Conservation (phyloP, 192 early-diverging fungal genomes). For the Chytriomyces confervae region DNA sequence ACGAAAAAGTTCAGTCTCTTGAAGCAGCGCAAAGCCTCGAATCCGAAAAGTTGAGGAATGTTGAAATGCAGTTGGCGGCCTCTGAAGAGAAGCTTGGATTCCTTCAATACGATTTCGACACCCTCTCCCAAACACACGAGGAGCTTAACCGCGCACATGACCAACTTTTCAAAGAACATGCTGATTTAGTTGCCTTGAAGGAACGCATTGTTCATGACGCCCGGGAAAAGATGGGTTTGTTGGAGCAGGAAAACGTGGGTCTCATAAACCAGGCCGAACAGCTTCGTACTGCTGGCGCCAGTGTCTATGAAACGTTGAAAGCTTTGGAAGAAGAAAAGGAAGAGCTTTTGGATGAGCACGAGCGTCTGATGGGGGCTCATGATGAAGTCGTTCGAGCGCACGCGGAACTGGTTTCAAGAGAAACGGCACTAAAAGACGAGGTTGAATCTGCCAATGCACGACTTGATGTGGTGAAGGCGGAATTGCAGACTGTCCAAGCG, state of each 20-base stretch:
- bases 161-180: background rate
- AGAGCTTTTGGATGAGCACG: slow-evolving; percentile 14
- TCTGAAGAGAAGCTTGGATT: slow-evolving; percentile 1
- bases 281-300: background rate
- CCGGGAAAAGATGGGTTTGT: background rate
- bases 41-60: too few species aligned
- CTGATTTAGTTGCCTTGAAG: background rate
- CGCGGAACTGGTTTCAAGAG: background rate
- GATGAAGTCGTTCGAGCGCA: background rate
- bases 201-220: background rate
- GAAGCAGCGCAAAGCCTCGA: too few species aligned
- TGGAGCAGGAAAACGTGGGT: slow-evolving; percentile 1
- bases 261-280: background rate
- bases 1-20: background rate
- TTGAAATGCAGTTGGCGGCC: background rate
- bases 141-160: background rate
- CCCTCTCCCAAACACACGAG: background rate
- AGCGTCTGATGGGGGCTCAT: background rate
- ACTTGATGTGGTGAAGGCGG: background rate
- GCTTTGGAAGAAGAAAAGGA: slow-evolving; percentile 1
- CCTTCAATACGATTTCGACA: slow-evolving; percentile 18
- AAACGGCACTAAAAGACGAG: too few species aligned
- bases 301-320: background rate
- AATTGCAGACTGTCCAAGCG: slow-evolving; percentile 10
- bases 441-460: too few species aligned